Base-by-base conservation (phyloP, 441 rosid species). In the Dalechampia spathulata region DNA sequence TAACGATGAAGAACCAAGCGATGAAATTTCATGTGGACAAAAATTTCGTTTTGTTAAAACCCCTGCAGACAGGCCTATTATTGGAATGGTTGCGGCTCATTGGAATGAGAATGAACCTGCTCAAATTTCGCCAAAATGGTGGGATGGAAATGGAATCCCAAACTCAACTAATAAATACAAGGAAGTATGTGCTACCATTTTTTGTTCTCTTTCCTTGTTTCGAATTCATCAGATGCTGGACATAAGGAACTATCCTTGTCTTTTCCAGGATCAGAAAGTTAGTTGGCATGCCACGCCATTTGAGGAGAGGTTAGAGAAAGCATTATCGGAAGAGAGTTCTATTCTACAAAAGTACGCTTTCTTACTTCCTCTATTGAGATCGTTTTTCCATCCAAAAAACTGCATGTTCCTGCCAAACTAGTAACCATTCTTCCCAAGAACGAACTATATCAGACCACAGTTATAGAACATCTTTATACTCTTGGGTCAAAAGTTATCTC, bases 111-210 rank as follows among this genome's bases (percentile, higher is more conserved):
- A 83, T 37, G 91, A 77, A 19, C 51, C 68, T 61, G 48, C 78
- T 50, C 72, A 73, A 26, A 52, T 71, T 51, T 58, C 80, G 21
- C 93, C 82, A 27, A 93, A 79, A 65, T 80, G 92, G 88, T 93
- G 99, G 97, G 95, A 87, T 75, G 99, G 97, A 25, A 93, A 93
- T 68, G 99, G 99, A 57, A 93, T 90, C 68, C 97, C 97, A 45
- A 93, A 93, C 64, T 79, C 99, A 45, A 93, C 97, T 47, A 90
- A 78, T 61, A 93, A 90, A 64, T 90, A 93, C 73, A 93, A 85
- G 75, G 97, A 93, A 96, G 97, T 93, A 73, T 3, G 30, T 64
- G 46, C 13, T 42, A 20, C 22, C 14, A 41, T 21, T 17, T 10
- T 22, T 44, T 43, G 37, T 58, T 39, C 46, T 26, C 5, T 47